These are phyloP conservation scores for Neophaeococcomyces aloes DNA, from an alignment of 2,329 filamentous ascomycete species.

Conservation along the genomic window DNA sequence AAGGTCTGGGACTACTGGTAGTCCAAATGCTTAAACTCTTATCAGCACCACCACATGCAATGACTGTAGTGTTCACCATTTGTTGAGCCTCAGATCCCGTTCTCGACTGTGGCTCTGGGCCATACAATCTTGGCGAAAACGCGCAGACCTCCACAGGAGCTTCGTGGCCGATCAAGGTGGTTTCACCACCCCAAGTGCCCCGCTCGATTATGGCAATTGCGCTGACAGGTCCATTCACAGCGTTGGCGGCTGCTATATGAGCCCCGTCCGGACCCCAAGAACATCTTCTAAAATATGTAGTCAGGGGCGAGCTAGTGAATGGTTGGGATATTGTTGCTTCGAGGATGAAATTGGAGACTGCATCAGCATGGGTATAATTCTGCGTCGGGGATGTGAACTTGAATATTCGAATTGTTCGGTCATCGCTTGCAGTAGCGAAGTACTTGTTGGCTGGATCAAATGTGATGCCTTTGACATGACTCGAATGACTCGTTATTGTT, in stretches of 20 bases:
- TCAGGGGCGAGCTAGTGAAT: conserved; percentile 83
- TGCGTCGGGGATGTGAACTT: conserved; percentile 83
- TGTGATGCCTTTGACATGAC: conserved; percentile 96
- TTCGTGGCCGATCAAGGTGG: conserved; percentile 94
- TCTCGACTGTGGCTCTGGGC: conserved; percentile 54
- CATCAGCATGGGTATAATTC: conserved; percentile 87
- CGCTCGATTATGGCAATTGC: conserved; percentile 94
- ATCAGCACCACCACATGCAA: conserved; percentile 92
- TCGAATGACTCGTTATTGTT: conserved; percentile 83
- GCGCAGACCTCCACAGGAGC: conserved; percentile 94
- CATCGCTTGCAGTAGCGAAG: conserved; percentile 95
- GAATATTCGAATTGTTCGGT: conserved; percentile 93
- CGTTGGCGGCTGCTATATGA: conserved; percentile 93
- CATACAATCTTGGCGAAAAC: conserved; percentile 86
- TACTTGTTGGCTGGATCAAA: conserved; percentile 99
- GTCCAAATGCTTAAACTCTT: conserved; percentile 97
- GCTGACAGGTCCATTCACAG: conserved; percentile 92
- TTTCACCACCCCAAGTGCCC: conserved; percentile 87
- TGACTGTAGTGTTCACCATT: conserved; percentile 65
- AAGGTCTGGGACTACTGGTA: conserved; percentile 82
- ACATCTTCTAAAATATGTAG: conserved; percentile 90
- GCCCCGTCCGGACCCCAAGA: conserved; percentile 97
- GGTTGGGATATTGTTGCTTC: conserved; percentile 83
- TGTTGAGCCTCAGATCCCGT: conserved; percentile 36
- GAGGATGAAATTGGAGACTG: conserved; percentile 90